Conservation (phyloP, 2,329 filamentous ascomycete genomes). For the Trichoderma sp. region DNA sequence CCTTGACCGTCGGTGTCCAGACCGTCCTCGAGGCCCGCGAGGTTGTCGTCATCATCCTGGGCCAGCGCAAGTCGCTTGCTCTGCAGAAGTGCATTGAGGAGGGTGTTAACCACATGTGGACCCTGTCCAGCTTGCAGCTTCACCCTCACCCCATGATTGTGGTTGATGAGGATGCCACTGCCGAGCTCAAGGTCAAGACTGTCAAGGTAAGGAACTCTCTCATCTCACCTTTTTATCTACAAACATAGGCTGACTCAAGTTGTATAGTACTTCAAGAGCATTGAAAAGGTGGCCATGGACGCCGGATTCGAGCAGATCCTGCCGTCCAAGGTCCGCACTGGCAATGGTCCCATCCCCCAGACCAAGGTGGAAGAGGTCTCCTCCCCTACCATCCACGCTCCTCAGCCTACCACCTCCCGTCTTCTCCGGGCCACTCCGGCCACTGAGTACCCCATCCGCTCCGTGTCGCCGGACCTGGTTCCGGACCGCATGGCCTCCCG, state of each 20-base stretch:
- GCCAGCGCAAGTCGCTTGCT: constrained; percentile 76
- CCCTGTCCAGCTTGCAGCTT: constrained; percentile 74
- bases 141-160: constrained; percentile 81
- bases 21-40: constrained; percentile 79
- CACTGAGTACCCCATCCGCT: constrained; percentile 54
- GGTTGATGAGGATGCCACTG: constrained; percentile 75
- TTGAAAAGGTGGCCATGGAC: constrained; percentile 60
- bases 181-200: constrained; percentile 71
- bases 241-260: background rate
- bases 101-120: constrained; percentile 89
- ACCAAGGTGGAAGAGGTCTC: constrained; percentile 45
- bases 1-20: constrained; percentile 79
- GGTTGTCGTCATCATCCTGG: constrained; percentile 79
- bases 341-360: constrained; percentile 40
- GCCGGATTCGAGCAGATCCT: constrained; percentile 59
- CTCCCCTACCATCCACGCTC: constrained; percentile 48
- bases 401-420: constrained; percentile 55
- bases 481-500: constrained; percentile 62
- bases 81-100: constrained; percentile 79
- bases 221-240: background rate
- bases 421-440: constrained; percentile 55
- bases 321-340: constrained; percentile 55
- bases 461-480: constrained; percentile 58
- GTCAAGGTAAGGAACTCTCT: constrained; percentile 50
- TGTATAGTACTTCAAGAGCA: constrained; percentile 65